Conservation (phyloP, 2,329 filamentous ascomycete genomes). For the Claviceps sp. region DNA sequence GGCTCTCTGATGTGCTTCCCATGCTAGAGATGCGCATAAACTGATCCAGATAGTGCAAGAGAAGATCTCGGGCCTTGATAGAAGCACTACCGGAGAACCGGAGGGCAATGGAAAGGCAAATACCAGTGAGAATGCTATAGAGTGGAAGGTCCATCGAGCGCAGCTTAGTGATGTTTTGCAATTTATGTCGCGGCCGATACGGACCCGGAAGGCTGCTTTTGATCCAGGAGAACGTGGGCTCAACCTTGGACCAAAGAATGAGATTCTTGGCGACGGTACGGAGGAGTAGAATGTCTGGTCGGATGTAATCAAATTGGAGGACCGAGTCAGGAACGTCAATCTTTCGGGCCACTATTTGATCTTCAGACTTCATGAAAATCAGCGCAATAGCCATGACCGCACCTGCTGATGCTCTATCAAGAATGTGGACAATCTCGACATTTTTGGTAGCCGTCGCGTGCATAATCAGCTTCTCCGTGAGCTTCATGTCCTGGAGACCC, state of each 20-base stretch:
- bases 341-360: slow-evolving; percentile 74
- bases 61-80: slow-evolving; percentile 58
- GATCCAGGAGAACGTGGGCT: slow-evolving; percentile 63
- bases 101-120: slow-evolving; percentile 69
- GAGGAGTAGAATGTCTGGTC: slow-evolving; percentile 82
- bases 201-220: slow-evolving; percentile 55
- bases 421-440: slow-evolving; percentile 79
- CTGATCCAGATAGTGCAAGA: slow-evolving; percentile 74
- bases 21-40: slow-evolving; percentile 67
- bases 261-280: slow-evolving; percentile 80
- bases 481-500: slow-evolving; percentile 83
- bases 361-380: slow-evolving; percentile 95
- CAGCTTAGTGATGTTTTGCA: slow-evolving; percentile 47
- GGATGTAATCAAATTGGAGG: slow-evolving; percentile 87
- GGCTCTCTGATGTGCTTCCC: slow-evolving; percentile 17
- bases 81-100: slow-evolving; percentile 64
- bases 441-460: slow-evolving; percentile 83
- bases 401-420: slow-evolving; percentile 87
- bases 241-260: slow-evolving; percentile 82
- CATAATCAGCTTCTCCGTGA: slow-evolving; percentile 75
- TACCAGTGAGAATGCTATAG: slow-evolving; percentile 79
- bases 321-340: slow-evolving; percentile 84
- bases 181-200: slow-evolving; percentile 49
- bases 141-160: slow-evolving; percentile 79
- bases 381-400: slow-evolving; percentile 81